phyloP scores from a whole-genome alignment of 805 yeast genomes.

The Nakazawaea ishiwadae region DNA sequence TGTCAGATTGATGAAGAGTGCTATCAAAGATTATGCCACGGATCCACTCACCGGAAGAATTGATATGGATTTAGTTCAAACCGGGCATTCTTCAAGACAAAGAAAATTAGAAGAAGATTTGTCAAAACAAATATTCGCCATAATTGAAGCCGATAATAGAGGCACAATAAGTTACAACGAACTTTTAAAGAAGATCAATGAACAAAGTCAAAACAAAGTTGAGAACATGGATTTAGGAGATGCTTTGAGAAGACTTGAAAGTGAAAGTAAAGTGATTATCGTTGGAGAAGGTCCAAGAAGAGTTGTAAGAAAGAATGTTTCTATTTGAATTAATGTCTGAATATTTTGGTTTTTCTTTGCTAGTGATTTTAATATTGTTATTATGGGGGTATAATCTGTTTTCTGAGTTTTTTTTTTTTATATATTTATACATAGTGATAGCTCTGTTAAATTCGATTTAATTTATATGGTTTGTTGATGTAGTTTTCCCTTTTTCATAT shows the following conservation, averaged over 20 bases:
- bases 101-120: slow-evolving; percentile 73
- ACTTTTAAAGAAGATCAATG: slow-evolving; percentile 58
- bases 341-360: neutral
- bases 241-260: slow-evolving; percentile 59
- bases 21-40: slow-evolving; percentile 96
- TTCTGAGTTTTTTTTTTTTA: neutral
- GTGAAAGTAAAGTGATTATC: slow-evolving; percentile 64
- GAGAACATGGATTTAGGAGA: slow-evolving; percentile 71
- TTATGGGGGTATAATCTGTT: neutral
- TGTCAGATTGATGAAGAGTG: slow-evolving; percentile 85
- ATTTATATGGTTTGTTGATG: no score
- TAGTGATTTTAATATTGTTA: neutral
- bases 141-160: slow-evolving; percentile 45
- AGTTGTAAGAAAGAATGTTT: slow-evolving; percentile 31
- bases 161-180: slow-evolving; percentile 54
- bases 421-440: no score
- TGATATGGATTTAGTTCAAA: slow-evolving; percentile 95
- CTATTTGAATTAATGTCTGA: no score
- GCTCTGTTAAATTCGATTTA: no score
- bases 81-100: slow-evolving; percentile 89
- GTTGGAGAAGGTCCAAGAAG: slow-evolving; percentile 72
- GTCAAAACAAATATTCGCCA: slow-evolving; percentile 50
- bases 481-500: neutral
- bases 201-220: slow-evolving; percentile 55
- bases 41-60: slow-evolving; percentile 96